A percentile compares a stretch with the other conserved stretches of the same genome.
Conservation (phyloP, 2,329 filamentous ascomycete species). For the Rhynchosporium graminicola region DNA sequence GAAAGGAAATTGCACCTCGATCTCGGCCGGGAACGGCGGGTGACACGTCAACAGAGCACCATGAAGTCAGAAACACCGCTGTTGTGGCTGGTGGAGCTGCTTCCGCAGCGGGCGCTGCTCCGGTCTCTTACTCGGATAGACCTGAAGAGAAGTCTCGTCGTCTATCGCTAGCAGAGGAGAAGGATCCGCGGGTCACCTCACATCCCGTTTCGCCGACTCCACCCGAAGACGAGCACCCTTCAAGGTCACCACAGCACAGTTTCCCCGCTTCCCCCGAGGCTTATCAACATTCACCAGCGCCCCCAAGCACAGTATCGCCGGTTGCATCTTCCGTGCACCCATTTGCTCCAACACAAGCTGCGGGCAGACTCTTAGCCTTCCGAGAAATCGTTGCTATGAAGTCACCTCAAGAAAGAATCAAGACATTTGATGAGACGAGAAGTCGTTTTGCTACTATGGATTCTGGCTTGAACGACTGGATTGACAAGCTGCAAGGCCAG, state of each 20-base stretch:
- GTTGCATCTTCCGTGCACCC: slow-evolving; percentile 21
- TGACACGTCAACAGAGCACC: slow-evolving; percentile 15
- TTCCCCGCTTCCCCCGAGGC: slow-evolving; percentile 20
- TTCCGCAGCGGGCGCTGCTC: slow-evolving; percentile 18
- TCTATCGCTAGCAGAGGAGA: slow-evolving; percentile 50
- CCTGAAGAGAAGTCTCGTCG: slow-evolving; percentile 28
- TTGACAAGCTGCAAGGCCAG: slow-evolving; percentile 48
- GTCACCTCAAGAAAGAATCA: slow-evolving; percentile 67
- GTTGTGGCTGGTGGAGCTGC: slow-evolving; percentile 25
- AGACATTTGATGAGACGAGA: slow-evolving; percentile 71
- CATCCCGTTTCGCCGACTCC: slow-evolving; percentile 43
- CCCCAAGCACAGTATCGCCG: slow-evolving; percentile 26
- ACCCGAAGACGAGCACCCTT: slow-evolving; percentile 46
- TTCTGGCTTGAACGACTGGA: slow-evolving; percentile 68
- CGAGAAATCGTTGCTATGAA: slow-evolving; percentile 75
- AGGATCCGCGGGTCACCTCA: slow-evolving; percentile 43
- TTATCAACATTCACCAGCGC: slow-evolving; percentile 15
- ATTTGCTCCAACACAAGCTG: slow-evolving; percentile 10
- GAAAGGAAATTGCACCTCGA: neutral
- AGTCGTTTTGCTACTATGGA: slow-evolving; percentile 70
- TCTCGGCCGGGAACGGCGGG: neutral
- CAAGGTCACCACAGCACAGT: slow-evolving; percentile 31
- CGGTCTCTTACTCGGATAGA: slow-evolving; percentile 16
- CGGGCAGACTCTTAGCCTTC: slow-evolving; percentile 48
- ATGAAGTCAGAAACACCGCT: slow-evolving; percentile 26